Base-by-base conservation (phyloP, 2,329 filamentous ascomycete species). In the Sporothrix luriei region DNA sequence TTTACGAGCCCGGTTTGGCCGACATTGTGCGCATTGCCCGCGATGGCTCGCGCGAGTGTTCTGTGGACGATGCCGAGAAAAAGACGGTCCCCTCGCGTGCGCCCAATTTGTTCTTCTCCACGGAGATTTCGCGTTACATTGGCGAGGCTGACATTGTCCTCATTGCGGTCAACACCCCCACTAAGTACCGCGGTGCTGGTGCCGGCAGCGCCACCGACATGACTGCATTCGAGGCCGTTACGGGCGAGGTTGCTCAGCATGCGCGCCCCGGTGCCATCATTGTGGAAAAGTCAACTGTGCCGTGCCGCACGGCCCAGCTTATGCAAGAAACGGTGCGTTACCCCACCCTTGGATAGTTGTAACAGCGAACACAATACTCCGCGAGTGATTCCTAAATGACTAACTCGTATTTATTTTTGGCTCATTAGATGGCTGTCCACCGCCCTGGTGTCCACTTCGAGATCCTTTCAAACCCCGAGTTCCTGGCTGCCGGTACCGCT, bases 231-330 rank as follows among this genome's bases (percentile, higher is more conserved):
- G 91, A 94, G 77, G 87, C 87, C 21, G 91, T 90, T 6, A 88
- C 87, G 1, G 83, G 85, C 66, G 86, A 87, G 69, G 88, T 94
- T 46, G 91, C 90, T 11, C 82, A 86, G 73, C 82, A 89, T 72
- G 89, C 91, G 3, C 87, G 84, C 40, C 81, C 84, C 21, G 89
- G 88, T 62, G 87, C 90, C 68, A 91, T 94, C 69, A 87, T 94
- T 66, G 91, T 94, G 24, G 91, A 94, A 81, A 94, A 94, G 81
- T 91, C 88, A 69, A 94, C 91, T 0, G 91, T 94, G 33, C 91
- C 91, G 2, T 92, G 90, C 77, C 83, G 89, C 71, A 93, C 91
- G 5, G 90, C 90, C 1, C 85, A 91, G 74, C 85, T 88, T 43
- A 87, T 93, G 51, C 84, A 86, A 74, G 85, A 89, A 73, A 91